phyloP scores from a whole-genome alignment of 768 basidiomycete genomes.

The Mycena alexandri region DNA sequence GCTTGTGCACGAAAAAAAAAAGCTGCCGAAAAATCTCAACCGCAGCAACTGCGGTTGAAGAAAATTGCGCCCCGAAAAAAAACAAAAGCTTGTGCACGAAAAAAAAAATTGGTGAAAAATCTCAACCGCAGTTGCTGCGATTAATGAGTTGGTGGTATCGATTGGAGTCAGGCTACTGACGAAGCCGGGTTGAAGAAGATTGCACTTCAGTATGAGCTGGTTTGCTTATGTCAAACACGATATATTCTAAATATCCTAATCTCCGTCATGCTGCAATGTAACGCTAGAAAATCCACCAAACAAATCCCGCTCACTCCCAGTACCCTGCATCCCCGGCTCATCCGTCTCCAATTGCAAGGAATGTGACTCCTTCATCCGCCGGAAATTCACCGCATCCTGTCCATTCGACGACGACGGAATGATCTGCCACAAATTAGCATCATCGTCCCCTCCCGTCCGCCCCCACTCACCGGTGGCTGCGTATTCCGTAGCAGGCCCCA shows the following conservation, averaged over 20 bases:
- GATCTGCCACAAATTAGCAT: conserved; percentile 68
- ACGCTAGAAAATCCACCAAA: conserved; percentile 93
- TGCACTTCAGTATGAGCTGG: background rate
- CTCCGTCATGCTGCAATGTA: conserved; percentile 88
- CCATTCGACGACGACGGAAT: conserved; percentile 84
- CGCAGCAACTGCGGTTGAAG: no score
- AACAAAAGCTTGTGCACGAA: no score
- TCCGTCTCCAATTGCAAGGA: conserved; percentile 87
- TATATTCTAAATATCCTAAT: conserved; percentile 41
- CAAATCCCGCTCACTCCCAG: conserved; percentile 65
- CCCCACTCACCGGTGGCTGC: conserved; percentile 87
- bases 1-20: no score
- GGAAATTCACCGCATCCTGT: conserved; percentile 89
- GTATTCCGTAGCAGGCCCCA: conserved; percentile 96
- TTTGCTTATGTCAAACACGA: background rate
- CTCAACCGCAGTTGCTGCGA: no score
- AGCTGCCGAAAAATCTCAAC: no score
- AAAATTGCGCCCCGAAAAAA: no score
- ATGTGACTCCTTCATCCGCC: conserved; percentile 89
- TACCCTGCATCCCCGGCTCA: conserved; percentile 48
- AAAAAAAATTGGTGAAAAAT: no score
- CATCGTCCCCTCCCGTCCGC: conserved; percentile 31
- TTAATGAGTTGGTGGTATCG: no score
- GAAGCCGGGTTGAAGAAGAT: no score
- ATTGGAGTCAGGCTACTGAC: no score